These are phyloP conservation scores for Leptographium galeiforme DNA, from an alignment of 2,329 filamentous ascomycete genomes.

Conservation along the genomic window DNA sequence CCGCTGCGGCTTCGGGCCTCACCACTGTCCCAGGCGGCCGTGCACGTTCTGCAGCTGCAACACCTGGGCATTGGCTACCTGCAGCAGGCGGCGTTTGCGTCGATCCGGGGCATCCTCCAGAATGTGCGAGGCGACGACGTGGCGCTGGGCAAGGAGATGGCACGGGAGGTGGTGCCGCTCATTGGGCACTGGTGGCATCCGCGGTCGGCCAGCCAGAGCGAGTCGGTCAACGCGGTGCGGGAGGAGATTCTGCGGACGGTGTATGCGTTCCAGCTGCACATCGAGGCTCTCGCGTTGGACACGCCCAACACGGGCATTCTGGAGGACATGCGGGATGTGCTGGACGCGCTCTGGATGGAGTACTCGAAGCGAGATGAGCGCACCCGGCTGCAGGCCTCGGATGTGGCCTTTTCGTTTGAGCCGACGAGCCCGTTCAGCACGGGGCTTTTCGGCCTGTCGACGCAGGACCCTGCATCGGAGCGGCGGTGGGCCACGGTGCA, in stretches of 20 bases:
- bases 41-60: constrained; percentile 48
- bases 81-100: constrained; percentile 61
- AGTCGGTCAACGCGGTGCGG: constrained; percentile 41
- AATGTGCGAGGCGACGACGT: constrained; percentile 56
- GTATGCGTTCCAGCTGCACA: constrained; percentile 49
- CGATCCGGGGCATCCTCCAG: constrained; percentile 58
- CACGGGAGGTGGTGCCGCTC: constrained; percentile 52
- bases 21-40: constrained; percentile 39
- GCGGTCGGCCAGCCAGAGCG: constrained; percentile 45
- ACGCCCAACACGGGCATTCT: constrained; percentile 24
- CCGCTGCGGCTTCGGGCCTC: constrained; percentile 45
- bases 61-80: constrained; percentile 45
- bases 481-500: constrained; percentile 48
- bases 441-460: constrained; percentile 37
- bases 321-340: constrained; percentile 46
- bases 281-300: constrained; percentile 41
- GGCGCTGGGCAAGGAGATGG: constrained; percentile 43
- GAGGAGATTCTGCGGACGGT: constrained; percentile 69
- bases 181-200: constrained; percentile 66
- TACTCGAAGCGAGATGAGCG: constrained; percentile 60
- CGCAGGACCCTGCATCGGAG: constrained; percentile 40
- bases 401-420: constrained; percentile 47
- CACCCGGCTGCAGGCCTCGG: constrained; percentile 64
- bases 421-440: constrained; percentile 31
- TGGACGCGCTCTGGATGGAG: constrained; percentile 61